phyloP scores from a whole-genome alignment of 2,329 filamentous ascomycete species.

The Fusarium keratoplasticum region DNA sequence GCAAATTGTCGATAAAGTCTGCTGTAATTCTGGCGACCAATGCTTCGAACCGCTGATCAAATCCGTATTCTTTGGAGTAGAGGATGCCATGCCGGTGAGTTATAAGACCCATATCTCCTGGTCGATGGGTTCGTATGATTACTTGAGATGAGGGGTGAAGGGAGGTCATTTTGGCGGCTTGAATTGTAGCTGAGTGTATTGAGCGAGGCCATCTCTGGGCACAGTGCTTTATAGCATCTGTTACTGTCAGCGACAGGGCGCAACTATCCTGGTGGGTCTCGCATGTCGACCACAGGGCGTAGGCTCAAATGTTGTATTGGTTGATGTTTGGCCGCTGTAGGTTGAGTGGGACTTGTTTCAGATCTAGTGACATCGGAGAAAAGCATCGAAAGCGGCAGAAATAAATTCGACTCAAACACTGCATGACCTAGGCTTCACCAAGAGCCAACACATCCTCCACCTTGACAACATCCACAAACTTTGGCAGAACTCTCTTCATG shows the following conservation, averaged over 20 bases:
- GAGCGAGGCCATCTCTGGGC: no score
- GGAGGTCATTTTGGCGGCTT: background rate
- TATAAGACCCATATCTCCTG: slow-evolving; percentile 39
- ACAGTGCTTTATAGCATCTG: background rate
- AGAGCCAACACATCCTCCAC: background rate
- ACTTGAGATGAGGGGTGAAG: background rate
- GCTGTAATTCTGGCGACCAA: slow-evolving; percentile 37
- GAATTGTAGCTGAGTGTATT: background rate
- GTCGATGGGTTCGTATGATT: background rate
- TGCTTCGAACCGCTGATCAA: slow-evolving; percentile 38
- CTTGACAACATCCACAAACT: slow-evolving; percentile 7
- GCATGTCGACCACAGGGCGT: background rate
- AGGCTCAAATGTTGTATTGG: background rate
- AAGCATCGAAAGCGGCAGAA: background rate
- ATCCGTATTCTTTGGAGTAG: slow-evolving; percentile 35
- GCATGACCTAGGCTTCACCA: background rate
- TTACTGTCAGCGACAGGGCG: background rate
- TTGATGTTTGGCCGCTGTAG: background rate
- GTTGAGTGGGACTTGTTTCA: background rate
- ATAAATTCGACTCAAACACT: background rate
- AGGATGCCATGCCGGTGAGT: slow-evolving; percentile 39
- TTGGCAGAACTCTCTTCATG: slow-evolving; percentile 6
- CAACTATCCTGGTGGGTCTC: background rate
- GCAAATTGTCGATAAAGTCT: slow-evolving; percentile 41
- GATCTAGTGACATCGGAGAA: background rate